These are phyloP conservation scores for Patellifolia procumbens DNA, from an alignment of 179 eudicot species.

Conservation along the genomic window DNA sequence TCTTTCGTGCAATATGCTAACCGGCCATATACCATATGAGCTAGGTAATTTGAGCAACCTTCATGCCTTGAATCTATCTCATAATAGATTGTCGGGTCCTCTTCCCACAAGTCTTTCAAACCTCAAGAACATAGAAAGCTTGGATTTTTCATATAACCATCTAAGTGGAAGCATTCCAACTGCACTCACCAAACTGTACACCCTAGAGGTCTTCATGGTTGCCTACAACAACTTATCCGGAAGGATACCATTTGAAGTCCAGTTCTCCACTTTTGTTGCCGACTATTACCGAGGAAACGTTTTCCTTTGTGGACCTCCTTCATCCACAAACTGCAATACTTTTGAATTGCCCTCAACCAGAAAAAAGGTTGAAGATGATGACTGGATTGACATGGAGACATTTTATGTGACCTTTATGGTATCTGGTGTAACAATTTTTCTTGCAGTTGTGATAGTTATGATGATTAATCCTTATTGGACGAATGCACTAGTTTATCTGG, in stretches of 20 bases:
- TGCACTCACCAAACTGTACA: not conserved
- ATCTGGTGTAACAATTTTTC: constrained; percentile 3
- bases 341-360: not conserved
- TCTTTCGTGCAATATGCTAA: constrained; percentile 25
- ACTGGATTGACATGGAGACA: not conserved
- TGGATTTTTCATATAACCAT: constrained; percentile 29
- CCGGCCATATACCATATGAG: constrained; percentile 32
- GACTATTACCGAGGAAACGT: not conserved
- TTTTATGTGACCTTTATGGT: not conserved
- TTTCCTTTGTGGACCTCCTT: constrained; percentile 5
- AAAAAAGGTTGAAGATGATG: not conserved
- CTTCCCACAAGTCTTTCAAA: constrained; percentile 24
- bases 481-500: not conserved
- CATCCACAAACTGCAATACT: not conserved
- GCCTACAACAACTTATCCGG: constrained; percentile 6
- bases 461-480: not conserved
- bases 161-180: constrained; percentile 27
- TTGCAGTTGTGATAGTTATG: not conserved
- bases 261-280: not conserved
- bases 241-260: not conserved
- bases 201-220: not conserved
- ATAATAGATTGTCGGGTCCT: constrained; percentile 19
- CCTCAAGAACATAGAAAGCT: constrained; percentile 15
- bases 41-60: constrained; percentile 22
- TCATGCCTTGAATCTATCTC: constrained; percentile 29